Evolutionary conservation across 2,329 filamentous ascomycete genomes (phyloP), one percentile per base, ranked within the genome.

Genomic region (Colletotrichum abscissum): DNA sequence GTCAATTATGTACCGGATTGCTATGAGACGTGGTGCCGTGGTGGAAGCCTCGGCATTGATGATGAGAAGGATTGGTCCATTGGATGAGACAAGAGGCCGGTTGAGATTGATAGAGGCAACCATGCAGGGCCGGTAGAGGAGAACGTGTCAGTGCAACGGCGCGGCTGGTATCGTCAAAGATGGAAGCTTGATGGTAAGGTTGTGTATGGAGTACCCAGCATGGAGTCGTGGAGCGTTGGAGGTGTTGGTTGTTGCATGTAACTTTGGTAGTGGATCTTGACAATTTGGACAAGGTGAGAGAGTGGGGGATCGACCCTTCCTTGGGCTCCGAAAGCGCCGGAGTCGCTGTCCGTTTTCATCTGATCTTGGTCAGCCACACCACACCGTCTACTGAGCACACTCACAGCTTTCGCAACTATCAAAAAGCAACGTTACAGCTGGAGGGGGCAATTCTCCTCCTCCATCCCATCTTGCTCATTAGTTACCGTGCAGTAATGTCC

Each of bases 341-440:
- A 49, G 42, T 49, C 42, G 42, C n/a, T 22, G 14, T 59, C 64
- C 69, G 69, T 65, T 72, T 68, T 63, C 69, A 52, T 72, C 69
- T 69, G 66, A 64, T 69, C 33, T 54, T 54, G 59, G 54, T 49
- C 59, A 69, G 59, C 69, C 69, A 68, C 64, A 22, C 35, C 59
- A 49, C 59, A 35, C 33, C 1, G 33, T 35, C 33, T 1, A 11
- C 11, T 35, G 0, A 35, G 2, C n/a, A 19, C 55, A 58, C 28
- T 57, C 16, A 19, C n/a, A 35, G 56, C 28, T 24, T 30, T 6
- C n/a, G 5, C 14, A 19, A 33, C 56, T 71, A 65, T 63, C 67
- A 66, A 42, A 73, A 73, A 60, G 71, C 71, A 73, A 73, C 71
- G 71, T 73, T 73, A 66, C 71, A 73, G 12, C 71, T 70, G 71